phyloP scores from a whole-genome alignment of 2,329 filamentous ascomycete genomes.

The Exophiala lecanii-corni region DNA sequence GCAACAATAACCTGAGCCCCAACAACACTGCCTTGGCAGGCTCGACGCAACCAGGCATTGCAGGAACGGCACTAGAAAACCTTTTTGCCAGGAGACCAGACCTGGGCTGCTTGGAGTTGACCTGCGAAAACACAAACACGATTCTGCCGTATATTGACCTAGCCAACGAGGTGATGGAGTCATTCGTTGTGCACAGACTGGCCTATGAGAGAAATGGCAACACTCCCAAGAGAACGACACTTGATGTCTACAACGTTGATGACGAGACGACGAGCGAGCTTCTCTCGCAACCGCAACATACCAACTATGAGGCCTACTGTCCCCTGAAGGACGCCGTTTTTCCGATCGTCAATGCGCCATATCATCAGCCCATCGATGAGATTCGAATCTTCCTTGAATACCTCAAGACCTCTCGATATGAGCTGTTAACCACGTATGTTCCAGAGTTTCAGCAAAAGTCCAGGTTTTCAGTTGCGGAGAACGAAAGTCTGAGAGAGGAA shows the following conservation, averaged over 20 bases:
- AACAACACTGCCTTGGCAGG: too few species aligned
- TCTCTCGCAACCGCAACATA: not conserved
- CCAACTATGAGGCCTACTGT: not conserved
- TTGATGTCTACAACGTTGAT: not conserved
- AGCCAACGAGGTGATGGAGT: slow-evolving; percentile 31
- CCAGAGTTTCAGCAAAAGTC: too few species aligned
- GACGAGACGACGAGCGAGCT: not conserved
- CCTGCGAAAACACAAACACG: slow-evolving; percentile 29
- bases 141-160: slow-evolving; percentile 31
- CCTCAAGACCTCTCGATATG: too few species aligned
- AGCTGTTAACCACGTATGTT: too few species aligned
- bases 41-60: not conserved
- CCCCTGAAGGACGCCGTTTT: not conserved
- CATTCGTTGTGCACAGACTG: slow-evolving; percentile 6
- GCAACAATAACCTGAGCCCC: too few species aligned
- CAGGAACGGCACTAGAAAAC: slow-evolving; percentile 10
- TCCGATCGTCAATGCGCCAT: not conserved
- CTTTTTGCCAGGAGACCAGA: slow-evolving; percentile 29
- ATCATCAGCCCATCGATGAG: too few species aligned
- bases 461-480: too few species aligned
- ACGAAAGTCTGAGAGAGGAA: too few species aligned
- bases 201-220: not conserved
- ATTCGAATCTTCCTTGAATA: too few species aligned
- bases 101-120: slow-evolving; percentile 27
- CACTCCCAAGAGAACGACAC: too few species aligned